A percentile compares a stretch with the other conserved stretches of the same genome.
Conservation (phyloP, 2,329 filamentous ascomycete species). For the Drechslerella coelobrocha region DNA sequence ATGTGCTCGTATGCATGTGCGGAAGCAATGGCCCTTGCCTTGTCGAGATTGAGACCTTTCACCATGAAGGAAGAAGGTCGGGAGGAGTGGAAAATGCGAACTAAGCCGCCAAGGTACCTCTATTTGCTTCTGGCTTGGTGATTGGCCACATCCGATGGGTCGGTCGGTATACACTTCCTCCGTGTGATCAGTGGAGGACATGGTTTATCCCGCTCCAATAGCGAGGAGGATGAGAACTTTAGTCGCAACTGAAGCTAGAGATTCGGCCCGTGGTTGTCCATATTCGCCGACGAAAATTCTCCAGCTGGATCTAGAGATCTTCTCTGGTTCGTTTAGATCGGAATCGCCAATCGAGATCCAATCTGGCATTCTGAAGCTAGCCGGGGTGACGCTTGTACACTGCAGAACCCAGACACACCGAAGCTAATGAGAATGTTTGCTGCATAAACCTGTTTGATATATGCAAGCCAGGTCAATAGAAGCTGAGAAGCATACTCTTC, state of each 20-base stretch:
- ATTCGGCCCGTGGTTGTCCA: conserved; percentile 15
- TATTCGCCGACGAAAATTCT: background rate
- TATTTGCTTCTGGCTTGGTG: conserved; percentile 13
- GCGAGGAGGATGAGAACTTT: background rate
- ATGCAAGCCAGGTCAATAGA: conserved; percentile 8
- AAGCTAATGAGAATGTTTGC: conserved; percentile 3
- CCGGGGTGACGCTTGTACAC: conserved; percentile 18
- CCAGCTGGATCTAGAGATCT: conserved; percentile 36
- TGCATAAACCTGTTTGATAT: conserved; percentile 23
- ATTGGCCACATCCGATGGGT: conserved; percentile 18
- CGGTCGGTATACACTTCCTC: conserved; percentile 4
- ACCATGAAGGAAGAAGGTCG: conserved; percentile 8
- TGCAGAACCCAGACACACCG: conserved; percentile 10
- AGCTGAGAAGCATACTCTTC: background rate
- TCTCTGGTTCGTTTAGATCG: conserved; percentile 32
- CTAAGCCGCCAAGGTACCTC: conserved; percentile 8
- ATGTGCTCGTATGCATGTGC: conserved; percentile 9
- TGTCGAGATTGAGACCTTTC: background rate
- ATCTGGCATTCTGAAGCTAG: conserved; percentile 37
- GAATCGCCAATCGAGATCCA: conserved; percentile 50
- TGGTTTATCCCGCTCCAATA: conserved; percentile 4
- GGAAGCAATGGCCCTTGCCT: conserved; percentile 13
- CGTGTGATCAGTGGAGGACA: conserved; percentile 1
- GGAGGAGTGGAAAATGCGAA: conserved; percentile 10
- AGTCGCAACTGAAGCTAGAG: background rate